Base-by-base conservation (phyloP, 2,329 filamentous ascomycete genomes). In the Cladosporium velox region DNA sequence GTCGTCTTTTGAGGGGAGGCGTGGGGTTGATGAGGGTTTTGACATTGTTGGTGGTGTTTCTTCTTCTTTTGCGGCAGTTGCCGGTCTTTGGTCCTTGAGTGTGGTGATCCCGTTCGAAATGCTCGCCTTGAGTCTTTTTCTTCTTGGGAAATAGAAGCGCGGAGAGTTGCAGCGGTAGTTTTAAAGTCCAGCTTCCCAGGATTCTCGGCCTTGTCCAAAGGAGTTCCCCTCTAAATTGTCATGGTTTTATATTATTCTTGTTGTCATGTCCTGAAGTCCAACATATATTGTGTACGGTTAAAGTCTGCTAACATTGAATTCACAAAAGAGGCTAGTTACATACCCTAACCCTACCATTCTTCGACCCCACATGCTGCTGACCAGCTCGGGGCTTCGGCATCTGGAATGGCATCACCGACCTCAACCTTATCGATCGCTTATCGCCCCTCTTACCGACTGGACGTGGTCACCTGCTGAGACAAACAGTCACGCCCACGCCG, bases 1-100 rank as follows among this genome's bases (percentile, higher is more conserved):
- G 14, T 65, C 61, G 18, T 64, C 61, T 41, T 54, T 55, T 0
- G 61, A 64, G 10, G 61, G 61, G 6, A 41, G 15, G 2, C 51
- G 51, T 15, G 52, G 52, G 4, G 7, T 24, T 15, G 34, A 8
- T 3, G 7, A 32, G 11, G 34, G 4, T 38, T 55, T 57, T 4
- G 60, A 30, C 49, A 55, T 59, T 59, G 41, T 47, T 24, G n/a
- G n/a, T 21, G n/a, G 6, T 32, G 7, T 32, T 47, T 11, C 12
- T 47, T 5, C 6, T 10, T 8, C 15, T 44, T 11, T 21, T 28
- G 51, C n/a, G 15, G 28, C n/a, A 21, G 5, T 55, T 55, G 32
- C 11, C 32, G 18, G 34, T 34, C 7, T 10, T 55, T 14, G 24
- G 49, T 44, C n/a, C 41, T 44, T 44, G 2, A 7, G 18, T 8